Evolutionary conservation across 2,329 filamentous ascomycete species (phyloP).

Genomic region (Capronia americana): DNA sequence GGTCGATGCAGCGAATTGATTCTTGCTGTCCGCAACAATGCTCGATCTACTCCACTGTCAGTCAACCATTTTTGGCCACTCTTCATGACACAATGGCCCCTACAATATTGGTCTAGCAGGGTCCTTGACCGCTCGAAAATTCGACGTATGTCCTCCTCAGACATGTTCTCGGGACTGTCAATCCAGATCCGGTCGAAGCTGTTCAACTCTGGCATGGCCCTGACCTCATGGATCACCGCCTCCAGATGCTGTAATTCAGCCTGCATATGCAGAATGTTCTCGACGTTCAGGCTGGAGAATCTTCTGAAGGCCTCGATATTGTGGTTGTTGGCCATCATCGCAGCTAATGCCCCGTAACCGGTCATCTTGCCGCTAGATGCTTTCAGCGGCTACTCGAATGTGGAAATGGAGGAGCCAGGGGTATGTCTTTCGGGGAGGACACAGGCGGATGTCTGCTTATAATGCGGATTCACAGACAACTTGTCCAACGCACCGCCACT

Average conservation of each 20-base stretch:
- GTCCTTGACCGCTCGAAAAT: constrained; percentile 36
- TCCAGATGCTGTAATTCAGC: constrained; percentile 37
- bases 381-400: constrained; percentile 4
- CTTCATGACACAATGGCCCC: constrained; percentile 4
- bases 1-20: constrained; percentile 33
- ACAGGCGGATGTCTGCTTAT: constrained; percentile 33
- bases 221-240: constrained; percentile 34
- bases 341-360: constrained; percentile 33
- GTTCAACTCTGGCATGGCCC: constrained; percentile 30
- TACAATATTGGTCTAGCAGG: constrained; percentile 36
- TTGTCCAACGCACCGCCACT: constrained; percentile 27
- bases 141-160: constrained; percentile 30
- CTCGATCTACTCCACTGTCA: constrained; percentile 34
- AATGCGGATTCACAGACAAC: constrained; percentile 22
- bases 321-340: constrained; percentile 35
- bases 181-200: constrained; percentile 36
- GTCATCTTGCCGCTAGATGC: constrained; percentile 27
- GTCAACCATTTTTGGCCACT: constrained; percentile 8
- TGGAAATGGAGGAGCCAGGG: constrained; percentile 21
- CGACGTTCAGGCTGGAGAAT: constrained; percentile 33
- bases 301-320: constrained; percentile 35
- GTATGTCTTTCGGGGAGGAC: constrained; percentile 27
- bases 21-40: constrained; percentile 33
- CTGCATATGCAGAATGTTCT: constrained; percentile 38
- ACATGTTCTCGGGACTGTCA: constrained; percentile 32